Evolutionary conservation across 1,284 basidiomycete genomes (phyloP), one percentile per base, ranked within the genome.

Genomic region (Clitocybe nebularis): DNA sequence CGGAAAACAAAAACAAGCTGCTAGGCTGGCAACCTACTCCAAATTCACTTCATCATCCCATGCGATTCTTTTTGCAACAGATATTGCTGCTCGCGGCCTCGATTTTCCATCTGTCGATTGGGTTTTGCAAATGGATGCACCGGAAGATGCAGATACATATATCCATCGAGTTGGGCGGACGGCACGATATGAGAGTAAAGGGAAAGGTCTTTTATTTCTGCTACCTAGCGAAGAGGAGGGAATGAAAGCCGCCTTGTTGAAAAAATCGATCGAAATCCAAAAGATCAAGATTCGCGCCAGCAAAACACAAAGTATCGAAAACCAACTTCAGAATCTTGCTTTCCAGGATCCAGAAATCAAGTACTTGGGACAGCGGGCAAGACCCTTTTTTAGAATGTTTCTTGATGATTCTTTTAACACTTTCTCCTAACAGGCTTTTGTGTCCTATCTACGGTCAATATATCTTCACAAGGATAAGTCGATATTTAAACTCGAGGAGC

Each of bases 281-380:
- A 84, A 83, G 60, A 95, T 97, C 68, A 97, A 96, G 67, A 88
- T 94, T 52, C 85, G 86, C 59, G 76, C 81, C 48, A 94, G 89
- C 67, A 96, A 92, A 71, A 89, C 89, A 43, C 84, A 89, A 58
- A 84, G 77, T 54, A 84, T 97, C 47, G 75, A 85, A 57, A 89
- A 90, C 56, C 89, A 94, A 63, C 74, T 99, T 43, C 96, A 99
- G 64, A 90, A 83, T 40, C 79, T 97, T 40, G 87, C 90, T 1
- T 99, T 99, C 72, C 85, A 93, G 65, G 93, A 96, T 48, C 89
- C 93, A 0, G 93, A 99, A 62, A 87, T 99, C 64, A 99, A 99
- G 64, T 96, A 98, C 60, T 79, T 99, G 5, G 96, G 87, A 5
- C 95, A 99, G 62, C 71, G 90, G 44, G 92, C 93, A 58, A 48